phyloP scores from a whole-genome alignment of 2,329 filamentous ascomycete species.

The Aspergillus udagawae region DNA sequence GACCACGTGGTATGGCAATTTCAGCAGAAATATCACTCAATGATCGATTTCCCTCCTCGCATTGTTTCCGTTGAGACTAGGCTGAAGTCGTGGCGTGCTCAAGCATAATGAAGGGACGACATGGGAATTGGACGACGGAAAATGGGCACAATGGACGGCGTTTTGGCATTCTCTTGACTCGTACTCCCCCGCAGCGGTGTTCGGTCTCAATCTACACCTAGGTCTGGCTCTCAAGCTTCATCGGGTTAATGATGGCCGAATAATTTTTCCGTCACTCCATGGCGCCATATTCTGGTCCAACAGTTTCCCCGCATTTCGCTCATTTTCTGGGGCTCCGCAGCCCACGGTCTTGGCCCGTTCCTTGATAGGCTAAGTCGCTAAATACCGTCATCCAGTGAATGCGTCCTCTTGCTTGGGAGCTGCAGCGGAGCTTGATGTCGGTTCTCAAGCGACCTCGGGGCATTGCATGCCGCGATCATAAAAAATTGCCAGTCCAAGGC shows the following conservation, averaged over 20 bases:
- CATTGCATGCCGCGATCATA: slow-evolving; percentile 2
- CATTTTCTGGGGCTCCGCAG: slow-evolving; percentile 1
- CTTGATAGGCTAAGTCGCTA: not conserved
- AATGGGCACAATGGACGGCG: not conserved
- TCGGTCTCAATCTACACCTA: not conserved
- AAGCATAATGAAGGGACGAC: too few species aligned
- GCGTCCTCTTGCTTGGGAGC: not conserved
- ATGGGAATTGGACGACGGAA: not conserved
- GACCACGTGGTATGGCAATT: too few species aligned
- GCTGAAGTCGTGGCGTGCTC: too few species aligned
- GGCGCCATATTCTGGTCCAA: slow-evolving; percentile 3
- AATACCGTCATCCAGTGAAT: not conserved
- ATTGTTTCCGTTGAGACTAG: too few species aligned
- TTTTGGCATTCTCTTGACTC: not conserved
- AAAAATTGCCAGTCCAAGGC: not conserved
- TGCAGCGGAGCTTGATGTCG: not conserved
- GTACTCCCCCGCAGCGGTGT: not conserved
- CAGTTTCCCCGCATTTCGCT: slow-evolving; percentile 11
- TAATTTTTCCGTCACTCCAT: slow-evolving; percentile 14
- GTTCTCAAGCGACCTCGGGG: not conserved
- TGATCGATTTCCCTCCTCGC: too few species aligned
- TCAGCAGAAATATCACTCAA: too few species aligned
- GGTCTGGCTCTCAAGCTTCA: not conserved
- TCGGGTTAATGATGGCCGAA: slow-evolving; percentile 17
- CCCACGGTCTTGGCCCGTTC: not conserved